These are phyloP conservation scores for Annulohypoxylon bovei DNA, from an alignment of 495 filamentous ascomycete genomes.

Conservation along the genomic window DNA sequence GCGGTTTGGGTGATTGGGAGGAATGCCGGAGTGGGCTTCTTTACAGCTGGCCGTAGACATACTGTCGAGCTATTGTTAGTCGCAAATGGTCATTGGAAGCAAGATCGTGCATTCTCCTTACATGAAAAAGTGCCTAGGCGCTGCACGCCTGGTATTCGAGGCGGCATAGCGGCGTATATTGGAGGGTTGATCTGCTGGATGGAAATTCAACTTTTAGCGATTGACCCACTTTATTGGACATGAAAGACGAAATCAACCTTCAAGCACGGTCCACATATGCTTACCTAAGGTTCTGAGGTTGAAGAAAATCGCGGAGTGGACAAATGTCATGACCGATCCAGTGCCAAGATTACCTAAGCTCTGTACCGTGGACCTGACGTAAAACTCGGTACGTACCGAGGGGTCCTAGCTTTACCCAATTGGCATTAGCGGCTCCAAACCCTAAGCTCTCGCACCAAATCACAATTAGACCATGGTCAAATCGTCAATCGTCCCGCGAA, in stretches of 20 bases:
- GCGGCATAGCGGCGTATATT: conserved; percentile 70
- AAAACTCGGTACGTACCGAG: neutral
- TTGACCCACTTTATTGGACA: conserved; percentile 27
- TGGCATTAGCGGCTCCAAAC: conserved; percentile 37
- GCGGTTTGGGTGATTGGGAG: conserved; percentile 62
- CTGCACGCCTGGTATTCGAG: conserved; percentile 72
- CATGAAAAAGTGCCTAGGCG: conserved; percentile 71
- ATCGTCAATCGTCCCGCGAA: conserved; percentile 38
- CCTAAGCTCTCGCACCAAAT: conserved; percentile 47
- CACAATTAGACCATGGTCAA: conserved; percentile 38
- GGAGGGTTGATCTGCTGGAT: conserved; percentile 18
- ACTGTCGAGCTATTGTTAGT: conserved; percentile 49
- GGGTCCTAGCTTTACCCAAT: conserved; percentile 9
- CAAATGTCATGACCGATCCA: conserved; percentile 8
- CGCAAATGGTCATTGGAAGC: neutral
- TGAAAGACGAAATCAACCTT: conserved; percentile 7
- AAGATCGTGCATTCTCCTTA: conserved; percentile 48
- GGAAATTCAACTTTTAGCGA: conserved; percentile 33
- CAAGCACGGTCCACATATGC: neutral
- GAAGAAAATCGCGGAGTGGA: conserved; percentile 19
- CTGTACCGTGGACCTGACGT: conserved; percentile 10
- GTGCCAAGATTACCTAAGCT: neutral
- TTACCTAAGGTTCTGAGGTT: neutral
- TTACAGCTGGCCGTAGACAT: conserved; percentile 58
- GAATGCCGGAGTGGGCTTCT: conserved; percentile 45